Evolutionary conservation across 2,329 filamentous ascomycete genomes (phyloP), one percentile per base, ranked within the genome.

Genomic region (Colletotrichum aenigma): DNA sequence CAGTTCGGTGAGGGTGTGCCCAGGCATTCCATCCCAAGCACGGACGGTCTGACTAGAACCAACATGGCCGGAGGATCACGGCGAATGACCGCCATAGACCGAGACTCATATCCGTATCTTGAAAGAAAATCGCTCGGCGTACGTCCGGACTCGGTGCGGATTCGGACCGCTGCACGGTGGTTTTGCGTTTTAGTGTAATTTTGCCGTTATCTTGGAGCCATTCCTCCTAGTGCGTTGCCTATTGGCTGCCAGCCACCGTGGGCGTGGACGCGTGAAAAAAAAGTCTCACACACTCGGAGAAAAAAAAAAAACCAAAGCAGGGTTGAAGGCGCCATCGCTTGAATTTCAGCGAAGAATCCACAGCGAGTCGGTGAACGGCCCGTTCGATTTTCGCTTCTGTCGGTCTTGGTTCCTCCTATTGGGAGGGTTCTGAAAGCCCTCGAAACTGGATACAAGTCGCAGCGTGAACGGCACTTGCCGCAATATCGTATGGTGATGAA

Each of bases 311-410:
- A 13, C 43, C 43, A 21, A 56, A 69, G 32, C 73, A 75, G 70
- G 73, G 73, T 73, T 69, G 62, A 73, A 73, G 73, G 64, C 73
- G 70, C 73, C 70, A 75, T 68, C 34, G 32, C 34, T 70, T 52
- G 67, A 75, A 73, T 73, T 75, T 75, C 73, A 73, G 73, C 64
- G 64, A 73, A 60, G 48, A 73, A 64, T 38, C 60, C 34, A 52
- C 66, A 61, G 56, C 21, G 43, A 65, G 70, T 75, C 73, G 73
- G 70, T 75, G 73, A 75, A 30, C 38, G 58, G 21, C 34, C 70
- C 58, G 48, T 68, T 75, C 15, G 38, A 34, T 60, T 58, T 60
- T 66, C 43, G 32, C 7, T 56, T 32, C 34, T 30, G 32, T 30
- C 68, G 56, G 56, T 65, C 26, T 34, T 56, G 52, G 21, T 68